Base-by-base conservation (phyloP, 495 filamentous ascomycete genomes). In the Sordaria brevicollis region DNA sequence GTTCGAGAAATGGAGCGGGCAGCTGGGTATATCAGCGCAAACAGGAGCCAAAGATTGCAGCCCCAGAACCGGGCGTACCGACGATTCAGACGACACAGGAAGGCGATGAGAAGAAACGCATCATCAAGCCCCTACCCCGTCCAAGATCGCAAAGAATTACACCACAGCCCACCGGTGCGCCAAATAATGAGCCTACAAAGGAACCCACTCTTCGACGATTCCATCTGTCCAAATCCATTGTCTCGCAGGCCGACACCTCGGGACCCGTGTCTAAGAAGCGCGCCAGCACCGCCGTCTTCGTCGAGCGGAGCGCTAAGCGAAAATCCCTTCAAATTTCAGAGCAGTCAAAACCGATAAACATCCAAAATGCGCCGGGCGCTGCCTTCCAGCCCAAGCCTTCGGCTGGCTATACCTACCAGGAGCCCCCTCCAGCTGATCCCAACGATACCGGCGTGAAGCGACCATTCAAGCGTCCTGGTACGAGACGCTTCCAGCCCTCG, bases 1-100 rank as follows among this genome's bases (percentile, higher is more conserved):
- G 83, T 39, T 79, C 78, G 65, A 80, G 80, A 34, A 81, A 68
- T 66, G 70, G 76, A 68, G 75, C 78, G 1, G 71, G 70, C 31
- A 71, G 25, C 70, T 84, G 79, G 76, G 77, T 85, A 5, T 85
- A 83, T 65, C 81, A 78, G 70, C 78, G 80, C 73, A 79, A 80
- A 69, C 69, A 75, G 67, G 67, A 6, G 8, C 13, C 49, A 13
- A 25, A 62, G 21, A 62, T 31, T 6, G 7, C 25, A 62, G 13
- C 25, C 25, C 73, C 31, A 69, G 65, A 39, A 57, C 66, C 69
- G 67, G 72, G 7, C 71, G 66, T 66, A 34, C 71, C 70, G 62
- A 74, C 38, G 67, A 79, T 77, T 38, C 76, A 72, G 54, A 62
- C 72, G 11, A 76, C 74, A 25, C 5, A 69, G 65, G 73, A 75